Base-by-base conservation (phyloP, 1,284 basidiomycete genomes). In the Bjerkandera adusta region DNA sequence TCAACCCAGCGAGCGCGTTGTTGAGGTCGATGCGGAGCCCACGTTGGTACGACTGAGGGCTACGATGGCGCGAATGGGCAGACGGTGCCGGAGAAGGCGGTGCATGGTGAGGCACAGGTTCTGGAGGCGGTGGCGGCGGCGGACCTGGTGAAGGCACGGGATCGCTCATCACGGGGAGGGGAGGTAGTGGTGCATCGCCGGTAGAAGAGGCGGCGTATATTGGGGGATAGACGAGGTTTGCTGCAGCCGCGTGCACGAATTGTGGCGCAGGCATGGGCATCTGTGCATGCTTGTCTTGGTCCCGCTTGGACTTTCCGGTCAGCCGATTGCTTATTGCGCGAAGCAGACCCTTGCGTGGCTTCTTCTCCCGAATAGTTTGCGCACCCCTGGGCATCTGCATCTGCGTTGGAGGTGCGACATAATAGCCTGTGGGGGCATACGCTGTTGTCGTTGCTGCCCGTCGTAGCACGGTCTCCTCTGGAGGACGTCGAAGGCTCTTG, bases 1-100 rank as follows among this genome's bases (percentile, higher is more conserved):
- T 65, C 58, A 86, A 77, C 7, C 69, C 72, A 0, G 67, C 58
- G 21, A 56, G 54, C 36, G 55, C 61, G 53, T 48, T 48, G n/a
- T 12, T 7, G 18, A 45, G 48, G 35, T 57, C 44, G 37, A 64
- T 51, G 32, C 57, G 44, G 10, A 36, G 25, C 35, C 13, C 47
- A 26, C 5, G 37, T 45, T 29, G 42, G 12, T 51, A 47, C 30
- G 55, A 8, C 24, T 40, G 36, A 22, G 52, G 43, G 27, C 36
- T 26, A 26, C 40, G 13, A n/a, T 40, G 25, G 36, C 46, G 21
- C 21, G 41, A 29, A 26, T 12, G 55, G 16, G 15, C 27, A 13
- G 50, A 42, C 38, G 43, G 46, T 10, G 47, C 39, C 36, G 52
- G 51, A 5, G 51, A 48, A 10, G 53, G 43, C 22, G 47, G 36